Conservation (phyloP, 352 stramenopile species). For the Labyrinthula sp. region DNA sequence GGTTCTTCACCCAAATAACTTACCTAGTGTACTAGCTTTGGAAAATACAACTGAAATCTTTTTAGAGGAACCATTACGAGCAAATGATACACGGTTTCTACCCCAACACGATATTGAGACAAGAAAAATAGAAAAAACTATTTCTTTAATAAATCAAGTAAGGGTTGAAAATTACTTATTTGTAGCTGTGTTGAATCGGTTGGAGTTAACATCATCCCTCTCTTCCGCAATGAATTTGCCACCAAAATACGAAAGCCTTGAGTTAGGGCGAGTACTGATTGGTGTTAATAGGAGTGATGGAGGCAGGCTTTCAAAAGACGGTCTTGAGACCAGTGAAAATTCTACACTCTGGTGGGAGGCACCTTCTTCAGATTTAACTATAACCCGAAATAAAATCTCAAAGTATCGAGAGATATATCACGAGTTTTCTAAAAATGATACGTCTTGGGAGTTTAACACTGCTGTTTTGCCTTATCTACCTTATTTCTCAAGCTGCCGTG, state of each 20-base stretch:
- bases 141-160: slow-evolving; percentile 41
- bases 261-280: slow-evolving; percentile 69
- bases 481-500: slow-evolving; percentile 80
- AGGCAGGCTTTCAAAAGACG: slow-evolving; percentile 47
- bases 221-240: slow-evolving; percentile 74
- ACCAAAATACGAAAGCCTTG: slow-evolving; percentile 66
- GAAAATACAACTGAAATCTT: slow-evolving; percentile 61
- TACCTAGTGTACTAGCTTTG: slow-evolving; percentile 60
- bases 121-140: background rate
- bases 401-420: slow-evolving; percentile 87
- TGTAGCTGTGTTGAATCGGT: slow-evolving; percentile 49
- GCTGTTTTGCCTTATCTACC: slow-evolving; percentile 72
- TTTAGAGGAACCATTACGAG: slow-evolving; percentile 40
- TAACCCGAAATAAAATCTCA: slow-evolving; percentile 58
- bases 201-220: slow-evolving; percentile 34
- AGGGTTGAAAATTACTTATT: slow-evolving; percentile 67
- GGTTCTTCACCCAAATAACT: slow-evolving; percentile 71
- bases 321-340: slow-evolving; percentile 41
- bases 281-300: slow-evolving; percentile 64
- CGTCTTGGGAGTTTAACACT: slow-evolving; percentile 32
- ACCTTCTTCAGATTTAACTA: slow-evolving; percentile 42
- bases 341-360: slow-evolving; percentile 44
- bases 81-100: slow-evolving; percentile 2
- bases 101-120: background rate
- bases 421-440: slow-evolving; percentile 48